Percentiles rank a stretch among this genome's conserved stretches.
Conservation (phyloP, 1,284 basidiomycete genomes). For the Ceratobasidium sp. region DNA sequence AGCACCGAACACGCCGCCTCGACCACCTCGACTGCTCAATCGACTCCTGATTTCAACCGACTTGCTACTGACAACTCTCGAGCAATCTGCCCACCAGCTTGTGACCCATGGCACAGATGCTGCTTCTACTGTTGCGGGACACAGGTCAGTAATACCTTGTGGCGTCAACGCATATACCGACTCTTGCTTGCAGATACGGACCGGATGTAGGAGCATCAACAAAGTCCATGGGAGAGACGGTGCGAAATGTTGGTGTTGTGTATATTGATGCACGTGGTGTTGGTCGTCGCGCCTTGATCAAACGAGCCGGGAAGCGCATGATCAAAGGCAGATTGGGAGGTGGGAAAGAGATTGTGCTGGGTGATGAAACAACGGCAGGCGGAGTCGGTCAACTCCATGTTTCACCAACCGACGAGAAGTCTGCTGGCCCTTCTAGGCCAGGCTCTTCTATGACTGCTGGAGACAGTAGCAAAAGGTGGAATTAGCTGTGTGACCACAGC, state of each 20-base stretch:
- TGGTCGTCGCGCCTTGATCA: conserved; percentile 71
- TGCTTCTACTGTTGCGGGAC: conserved; percentile 64
- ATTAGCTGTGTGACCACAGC: neutral
- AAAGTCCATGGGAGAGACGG: conserved; percentile 64
- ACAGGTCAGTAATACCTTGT: conserved; percentile 56
- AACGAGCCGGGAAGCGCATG: conserved; percentile 63
- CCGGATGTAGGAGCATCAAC: conserved; percentile 66
- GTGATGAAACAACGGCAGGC: conserved; percentile 35
- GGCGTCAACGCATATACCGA: conserved; percentile 33
- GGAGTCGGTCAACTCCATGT: conserved; percentile 20
- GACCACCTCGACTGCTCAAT: conserved; percentile 49
- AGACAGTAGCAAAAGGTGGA: neutral
- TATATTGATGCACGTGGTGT: conserved; percentile 79
- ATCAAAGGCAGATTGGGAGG: conserved; percentile 54
- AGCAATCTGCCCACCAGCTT: conserved; percentile 67
- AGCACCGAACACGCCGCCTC: conserved; percentile 47
- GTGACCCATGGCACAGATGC: conserved; percentile 65
- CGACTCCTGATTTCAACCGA: conserved; percentile 72
- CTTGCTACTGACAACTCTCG: conserved; percentile 73
- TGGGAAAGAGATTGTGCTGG: conserved; percentile 42
- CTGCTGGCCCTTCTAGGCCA: neutral
- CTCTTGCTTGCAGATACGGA: conserved; percentile 60
- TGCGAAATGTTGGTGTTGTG: conserved; percentile 73
- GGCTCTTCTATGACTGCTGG: neutral
- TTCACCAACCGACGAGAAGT: neutral